These are phyloP conservation scores for Trichodelitschia bisporula DNA, from an alignment of 495 filamentous ascomycete species.

Conservation along the genomic window DNA sequence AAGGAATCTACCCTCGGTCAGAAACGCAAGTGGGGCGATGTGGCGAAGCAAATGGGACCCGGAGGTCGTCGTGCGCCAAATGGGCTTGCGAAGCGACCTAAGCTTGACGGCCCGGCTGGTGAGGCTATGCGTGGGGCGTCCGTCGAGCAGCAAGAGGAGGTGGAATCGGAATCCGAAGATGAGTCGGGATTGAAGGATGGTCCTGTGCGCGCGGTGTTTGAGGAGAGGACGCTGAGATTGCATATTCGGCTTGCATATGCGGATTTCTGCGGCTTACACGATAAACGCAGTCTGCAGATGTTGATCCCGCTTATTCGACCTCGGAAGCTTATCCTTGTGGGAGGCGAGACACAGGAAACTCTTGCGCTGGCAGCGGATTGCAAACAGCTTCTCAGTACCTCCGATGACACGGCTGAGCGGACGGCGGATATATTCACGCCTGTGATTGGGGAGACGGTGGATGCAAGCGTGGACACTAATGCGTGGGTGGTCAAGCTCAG, in stretches of 20 bases:
- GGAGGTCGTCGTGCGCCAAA: constrained; percentile 7
- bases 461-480: constrained; percentile 93
- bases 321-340: constrained; percentile 73
- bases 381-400: constrained; percentile 39
- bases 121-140: neutral
- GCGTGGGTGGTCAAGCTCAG: constrained; percentile 87
- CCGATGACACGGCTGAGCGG: constrained; percentile 18
- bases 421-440: constrained; percentile 56
- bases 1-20: constrained; percentile 52
- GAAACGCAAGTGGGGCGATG: constrained; percentile 81
- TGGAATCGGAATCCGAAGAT: constrained; percentile 28
- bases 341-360: constrained; percentile 57
- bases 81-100: too few species aligned
- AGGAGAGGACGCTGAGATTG: constrained; percentile 32
- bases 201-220: constrained; percentile 48
- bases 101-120: too few species aligned
- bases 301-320: constrained; percentile 85
- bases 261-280: constrained; percentile 80
- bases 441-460: constrained; percentile 36
- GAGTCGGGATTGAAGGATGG: constrained; percentile 24
- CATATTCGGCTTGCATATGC: constrained; percentile 60
- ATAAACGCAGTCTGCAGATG: constrained; percentile 80
- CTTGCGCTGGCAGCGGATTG: constrained; percentile 53
- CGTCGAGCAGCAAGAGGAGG: constrained; percentile 22
- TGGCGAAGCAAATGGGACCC: too few species aligned